Base-by-base conservation (phyloP, 2,329 filamentous ascomycete genomes). In the Penicillium italicum region DNA sequence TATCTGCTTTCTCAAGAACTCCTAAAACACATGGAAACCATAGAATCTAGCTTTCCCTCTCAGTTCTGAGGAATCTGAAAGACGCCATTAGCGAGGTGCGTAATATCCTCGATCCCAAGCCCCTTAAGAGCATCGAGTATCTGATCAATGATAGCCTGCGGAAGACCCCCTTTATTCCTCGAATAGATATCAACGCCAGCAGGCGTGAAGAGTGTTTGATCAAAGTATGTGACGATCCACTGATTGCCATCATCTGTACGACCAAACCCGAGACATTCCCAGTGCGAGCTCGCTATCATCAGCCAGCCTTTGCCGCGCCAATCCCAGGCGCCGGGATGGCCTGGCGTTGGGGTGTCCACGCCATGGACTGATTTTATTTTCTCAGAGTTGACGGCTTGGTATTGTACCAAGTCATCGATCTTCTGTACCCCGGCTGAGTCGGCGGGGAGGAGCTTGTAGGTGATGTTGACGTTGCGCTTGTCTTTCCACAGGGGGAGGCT, bases 201-300 rank as follows among this genome's bases (percentile, higher is more conserved):
- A 60, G 88, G 87, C 7, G 90, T 94, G 64, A 96, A 95, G 42
- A 92, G 63, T 24, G 89, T 95, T 67, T 89, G 86, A 60, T 87
- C 86, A 72, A 96, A 96, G 80, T 87, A 93, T 5, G 89, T 95
- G 14, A 96, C 89, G 1, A 83, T 85, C 89, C 89, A 96, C 33
- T 75, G 63, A 16, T 61, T 60, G 63, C 81, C 80, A 72, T 73
- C 74, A 31, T 55, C 61, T 8, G 30, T 49, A 31, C 56, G 42
- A 4, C 62, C 63, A 45, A 61, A 64, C 3, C 63, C 63, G 20
- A 65, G 53, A 26, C 56, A 76, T 78, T 96, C 89, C 91, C 91
- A 96, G 67, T 90, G 85, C 43, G 83, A 87, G 16, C 79, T 82
- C 26, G 89, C 87, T 62, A 93, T 85, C 69, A 81, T 82, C 58